phyloP scores from a whole-genome alignment of 1,284 basidiomycete genomes.

The Chalciporus sp. region DNA sequence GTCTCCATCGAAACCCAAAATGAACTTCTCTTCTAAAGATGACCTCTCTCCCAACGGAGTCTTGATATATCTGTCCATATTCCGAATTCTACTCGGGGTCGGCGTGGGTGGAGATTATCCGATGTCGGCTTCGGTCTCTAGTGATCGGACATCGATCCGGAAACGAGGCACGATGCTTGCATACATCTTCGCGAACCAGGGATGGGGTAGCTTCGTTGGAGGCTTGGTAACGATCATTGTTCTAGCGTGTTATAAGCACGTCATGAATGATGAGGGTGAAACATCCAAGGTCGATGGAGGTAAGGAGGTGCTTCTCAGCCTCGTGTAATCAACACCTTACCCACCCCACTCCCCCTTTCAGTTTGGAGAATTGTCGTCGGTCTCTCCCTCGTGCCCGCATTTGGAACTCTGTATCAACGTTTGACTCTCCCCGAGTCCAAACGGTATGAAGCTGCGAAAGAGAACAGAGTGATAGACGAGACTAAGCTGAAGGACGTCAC shows the following conservation, averaged over 20 bases:
- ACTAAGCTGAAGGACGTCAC: slow-evolving; percentile 38
- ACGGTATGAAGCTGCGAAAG: slow-evolving; percentile 51
- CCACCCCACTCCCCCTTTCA: slow-evolving; percentile 31
- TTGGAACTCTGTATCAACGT: slow-evolving; percentile 70
- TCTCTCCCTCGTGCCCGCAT: slow-evolving; percentile 58
- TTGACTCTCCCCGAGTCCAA: slow-evolving; percentile 73
- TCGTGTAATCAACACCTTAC: slow-evolving; percentile 16
- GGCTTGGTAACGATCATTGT: slow-evolving; percentile 71
- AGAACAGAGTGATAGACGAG: slow-evolving; percentile 33
- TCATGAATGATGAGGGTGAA: slow-evolving; percentile 58
- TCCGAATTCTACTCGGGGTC: slow-evolving; percentile 72
- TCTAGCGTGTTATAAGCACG: slow-evolving; percentile 66
- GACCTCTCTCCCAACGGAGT: slow-evolving; percentile 45
- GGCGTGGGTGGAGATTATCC: slow-evolving; percentile 87
- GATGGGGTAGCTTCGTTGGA: slow-evolving; percentile 73
- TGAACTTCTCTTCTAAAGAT: slow-evolving; percentile 26
- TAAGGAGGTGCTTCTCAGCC: slow-evolving; percentile 27
- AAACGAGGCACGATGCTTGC: slow-evolving; percentile 75
- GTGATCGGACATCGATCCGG: slow-evolving; percentile 68
- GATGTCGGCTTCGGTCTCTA: slow-evolving; percentile 71
- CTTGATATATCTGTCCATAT: slow-evolving; percentile 64
- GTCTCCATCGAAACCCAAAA: not conserved
- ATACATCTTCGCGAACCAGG: slow-evolving; percentile 78
- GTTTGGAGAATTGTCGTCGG: slow-evolving; percentile 56
- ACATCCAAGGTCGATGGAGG: slow-evolving; percentile 70